These are phyloP conservation scores for Trametes villosa DNA, from an alignment of 768 basidiomycete genomes.

Conservation along the genomic window DNA sequence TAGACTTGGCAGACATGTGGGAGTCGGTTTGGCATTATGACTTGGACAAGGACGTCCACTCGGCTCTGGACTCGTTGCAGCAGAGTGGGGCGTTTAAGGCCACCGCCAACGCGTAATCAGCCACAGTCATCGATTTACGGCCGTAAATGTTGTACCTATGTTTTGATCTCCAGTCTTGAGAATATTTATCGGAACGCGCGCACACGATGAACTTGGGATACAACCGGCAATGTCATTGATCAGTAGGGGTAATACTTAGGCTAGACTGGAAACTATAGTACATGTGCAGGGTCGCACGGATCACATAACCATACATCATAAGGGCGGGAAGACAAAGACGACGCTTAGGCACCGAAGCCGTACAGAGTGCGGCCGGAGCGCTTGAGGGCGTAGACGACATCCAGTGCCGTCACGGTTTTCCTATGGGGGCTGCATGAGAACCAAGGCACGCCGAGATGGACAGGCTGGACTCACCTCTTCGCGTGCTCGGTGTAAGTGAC, in stretches of 20 bases:
- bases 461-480: constrained; percentile 41
- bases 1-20: constrained; percentile 47
- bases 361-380: constrained; percentile 61
- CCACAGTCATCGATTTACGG: too few species aligned
- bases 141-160: not conserved
- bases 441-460: not conserved
- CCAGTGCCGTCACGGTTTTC: constrained; percentile 60
- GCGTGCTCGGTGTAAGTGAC: constrained; percentile 67
- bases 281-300: constrained; percentile 15
- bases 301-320: constrained; percentile 25
- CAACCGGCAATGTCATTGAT: constrained; percentile 8
- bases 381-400: constrained; percentile 66
- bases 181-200: not conserved
- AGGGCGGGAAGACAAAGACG: not conserved
- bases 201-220: not conserved
- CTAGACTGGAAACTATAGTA: constrained; percentile 21
- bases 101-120: not conserved
- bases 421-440: constrained; percentile 19
- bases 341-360: constrained; percentile 53
- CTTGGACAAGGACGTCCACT: constrained; percentile 39
- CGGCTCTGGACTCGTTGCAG: not conserved
- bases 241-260: constrained; percentile 3
- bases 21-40: constrained; percentile 56
- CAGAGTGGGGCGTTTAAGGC: not conserved
- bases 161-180: not conserved